Evolutionary conservation across 805 yeast species (phyloP).

Genomic region (Saccharomycopsis selenospora): DNA sequence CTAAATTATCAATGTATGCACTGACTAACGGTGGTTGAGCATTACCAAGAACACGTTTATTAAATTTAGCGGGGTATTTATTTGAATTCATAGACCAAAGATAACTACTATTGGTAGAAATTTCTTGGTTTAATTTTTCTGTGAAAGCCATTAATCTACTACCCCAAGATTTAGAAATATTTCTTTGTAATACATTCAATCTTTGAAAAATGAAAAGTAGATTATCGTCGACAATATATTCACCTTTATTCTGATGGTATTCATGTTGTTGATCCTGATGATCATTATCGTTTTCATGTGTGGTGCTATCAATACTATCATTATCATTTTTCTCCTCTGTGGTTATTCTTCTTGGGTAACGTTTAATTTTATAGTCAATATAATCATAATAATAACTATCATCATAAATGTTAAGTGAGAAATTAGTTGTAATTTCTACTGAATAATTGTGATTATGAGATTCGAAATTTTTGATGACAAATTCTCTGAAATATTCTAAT

Average conservation of each 20-base stretch:
- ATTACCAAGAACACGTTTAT: conserved; percentile 41
- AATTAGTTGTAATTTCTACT: conserved; percentile 3
- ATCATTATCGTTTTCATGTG: background rate
- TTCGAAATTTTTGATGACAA: conserved; percentile 1
- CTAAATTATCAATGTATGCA: conserved; percentile 42
- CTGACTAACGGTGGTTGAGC: conserved; percentile 46
- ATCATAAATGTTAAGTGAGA: background rate
- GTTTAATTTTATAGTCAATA: background rate
- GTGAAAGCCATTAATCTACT: conserved; percentile 46
- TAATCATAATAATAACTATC: background rate
- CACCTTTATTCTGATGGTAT: background rate
- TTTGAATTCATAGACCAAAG: conserved; percentile 31
- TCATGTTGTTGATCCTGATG: background rate
- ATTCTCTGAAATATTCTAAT: conserved; percentile 13
- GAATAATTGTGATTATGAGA: background rate
- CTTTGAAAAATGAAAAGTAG: conserved; percentile 9
- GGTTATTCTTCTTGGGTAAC: background rate
- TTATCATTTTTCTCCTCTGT: background rate
- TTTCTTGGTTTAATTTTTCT: conserved; percentile 33
- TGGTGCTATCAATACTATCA: background rate
- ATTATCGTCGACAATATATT: background rate
- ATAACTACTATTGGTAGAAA: conserved; percentile 33
- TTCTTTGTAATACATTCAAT: conserved; percentile 33
- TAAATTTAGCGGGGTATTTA: conserved; percentile 33
- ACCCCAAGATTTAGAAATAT: conserved; percentile 65